Evolutionary conservation across 2,329 filamentous ascomycete species (phyloP).

Genomic region (Corynespora cassiicola): DNA sequence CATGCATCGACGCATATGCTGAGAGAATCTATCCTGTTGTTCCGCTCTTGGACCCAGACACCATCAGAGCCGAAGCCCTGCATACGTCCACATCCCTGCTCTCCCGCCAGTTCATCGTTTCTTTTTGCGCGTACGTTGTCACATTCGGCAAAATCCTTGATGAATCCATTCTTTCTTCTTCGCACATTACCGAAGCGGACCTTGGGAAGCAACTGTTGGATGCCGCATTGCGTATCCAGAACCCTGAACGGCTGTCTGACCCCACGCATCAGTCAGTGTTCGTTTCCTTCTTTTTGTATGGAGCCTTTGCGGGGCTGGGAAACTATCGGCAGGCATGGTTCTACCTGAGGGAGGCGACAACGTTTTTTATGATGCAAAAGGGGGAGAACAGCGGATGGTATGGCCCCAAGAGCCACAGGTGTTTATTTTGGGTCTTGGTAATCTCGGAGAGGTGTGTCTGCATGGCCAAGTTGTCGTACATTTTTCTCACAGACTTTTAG

Average conservation of each 20-base stretch:
- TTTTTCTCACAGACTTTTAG: conserved; percentile 40
- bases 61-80: conserved; percentile 28
- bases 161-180: not conserved
- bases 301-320: conserved; percentile 73
- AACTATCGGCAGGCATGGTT: conserved; percentile 81
- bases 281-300: conserved; percentile 82
- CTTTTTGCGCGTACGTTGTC: conserved; percentile 47
- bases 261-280: conserved; percentile 53
- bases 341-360: conserved; percentile 77
- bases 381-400: conserved; percentile 18
- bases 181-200: conserved; percentile 1
- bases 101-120: conserved; percentile 39
- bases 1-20: conserved; percentile 73
- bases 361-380: conserved; percentile 54
- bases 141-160: conserved; percentile 26
- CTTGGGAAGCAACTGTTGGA: conserved; percentile 26
- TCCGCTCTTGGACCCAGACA: conserved; percentile 31
- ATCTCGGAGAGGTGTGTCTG: conserved; percentile 29
- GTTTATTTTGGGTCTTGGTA: conserved; percentile 32
- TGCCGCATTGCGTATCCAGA: conserved; percentile 28
- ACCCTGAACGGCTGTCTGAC: conserved; percentile 21
- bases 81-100: conserved; percentile 22
- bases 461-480: not conserved
- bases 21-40: conserved; percentile 67
- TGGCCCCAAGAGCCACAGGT: conserved; percentile 12